phyloP scores from a whole-genome alignment of 208 protist genomes.

The Leishmania lainsoni region DNA sequence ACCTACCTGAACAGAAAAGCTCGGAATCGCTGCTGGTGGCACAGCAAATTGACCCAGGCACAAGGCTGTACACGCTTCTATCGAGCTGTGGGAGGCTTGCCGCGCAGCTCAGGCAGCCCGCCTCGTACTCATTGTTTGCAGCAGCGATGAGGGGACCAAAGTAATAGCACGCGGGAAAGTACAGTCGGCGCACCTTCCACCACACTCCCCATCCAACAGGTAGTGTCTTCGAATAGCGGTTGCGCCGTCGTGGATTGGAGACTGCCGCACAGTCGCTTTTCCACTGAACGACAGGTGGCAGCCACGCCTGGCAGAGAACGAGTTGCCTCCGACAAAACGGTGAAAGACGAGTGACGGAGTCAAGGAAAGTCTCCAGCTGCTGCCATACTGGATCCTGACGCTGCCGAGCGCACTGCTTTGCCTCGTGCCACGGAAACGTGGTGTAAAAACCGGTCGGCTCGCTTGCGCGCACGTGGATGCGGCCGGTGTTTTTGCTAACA shows the following conservation, averaged over 20 bases:
- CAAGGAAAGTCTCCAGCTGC: slow-evolving; percentile 62
- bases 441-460: slow-evolving; percentile 26
- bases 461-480: slow-evolving; percentile 60
- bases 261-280: neutral
- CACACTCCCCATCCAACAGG: slow-evolving; percentile 59
- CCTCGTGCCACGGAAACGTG: slow-evolving; percentile 54
- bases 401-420: slow-evolving; percentile 37
- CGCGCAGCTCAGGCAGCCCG: slow-evolving; percentile 44
- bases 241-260: neutral
- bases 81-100: slow-evolving; percentile 15
- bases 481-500: slow-evolving; percentile 67
- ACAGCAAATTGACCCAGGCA: slow-evolving; percentile 42
- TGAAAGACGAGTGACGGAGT: slow-evolving; percentile 30
- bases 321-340: slow-evolving; percentile 46
- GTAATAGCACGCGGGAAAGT: slow-evolving; percentile 39
- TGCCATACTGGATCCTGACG: slow-evolving; percentile 49
- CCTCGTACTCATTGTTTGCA: neutral
- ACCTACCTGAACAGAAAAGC: slow-evolving; percentile 76
- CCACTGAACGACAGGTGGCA: slow-evolving; percentile 29
- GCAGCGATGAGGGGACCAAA: slow-evolving; percentile 27
- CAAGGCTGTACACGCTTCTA: neutral
- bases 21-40: slow-evolving; percentile 44
- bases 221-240: slow-evolving; percentile 26
- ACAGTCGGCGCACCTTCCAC: slow-evolving; percentile 44
- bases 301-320: slow-evolving; percentile 30